Evolutionary conservation across 768 basidiomycete species (phyloP).

Genomic region (Termitomyces eurrhizus): DNA sequence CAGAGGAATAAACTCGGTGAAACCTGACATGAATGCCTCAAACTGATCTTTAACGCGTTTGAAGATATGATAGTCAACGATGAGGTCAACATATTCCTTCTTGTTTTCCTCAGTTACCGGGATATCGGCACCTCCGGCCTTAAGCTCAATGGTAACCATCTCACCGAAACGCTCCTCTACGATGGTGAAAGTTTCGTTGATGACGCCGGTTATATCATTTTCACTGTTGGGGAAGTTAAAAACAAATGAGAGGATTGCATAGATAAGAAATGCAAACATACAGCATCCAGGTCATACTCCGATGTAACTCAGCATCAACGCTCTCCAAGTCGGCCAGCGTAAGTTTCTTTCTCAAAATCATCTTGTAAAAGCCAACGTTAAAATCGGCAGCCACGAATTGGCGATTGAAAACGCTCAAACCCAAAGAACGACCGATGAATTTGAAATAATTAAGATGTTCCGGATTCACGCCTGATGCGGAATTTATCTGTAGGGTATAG

Average conservation of each 20-base stretch:
- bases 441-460: slow-evolving; percentile 99
- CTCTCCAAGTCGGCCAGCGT: slow-evolving; percentile 90
- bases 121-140: slow-evolving; percentile 79
- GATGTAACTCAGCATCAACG: slow-evolving; percentile 92
- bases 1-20: slow-evolving; percentile 98
- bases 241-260: background rate
- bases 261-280: slow-evolving; percentile 28
- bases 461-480: slow-evolving; percentile 95
- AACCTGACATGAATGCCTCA: slow-evolving; percentile 99
- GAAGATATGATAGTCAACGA: slow-evolving; percentile 97
- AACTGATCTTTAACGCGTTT: slow-evolving; percentile 98
- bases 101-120: slow-evolving; percentile 97
- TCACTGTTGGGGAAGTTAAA: slow-evolving; percentile 48
- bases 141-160: slow-evolving; percentile 95
- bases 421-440: slow-evolving; percentile 95
- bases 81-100: slow-evolving; percentile 93
- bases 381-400: slow-evolving; percentile 99
- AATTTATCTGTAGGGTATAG: slow-evolving; percentile 99
- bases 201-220: slow-evolving; percentile 97
- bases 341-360: slow-evolving; percentile 98
- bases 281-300: slow-evolving; percentile 99
- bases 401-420: slow-evolving; percentile 97
- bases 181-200: slow-evolving; percentile 97
- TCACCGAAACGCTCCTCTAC: slow-evolving; percentile 98
- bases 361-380: slow-evolving; percentile 99